Conservation (phyloP, 495 filamentous ascomycete species). For the Neurospora africana region DNA sequence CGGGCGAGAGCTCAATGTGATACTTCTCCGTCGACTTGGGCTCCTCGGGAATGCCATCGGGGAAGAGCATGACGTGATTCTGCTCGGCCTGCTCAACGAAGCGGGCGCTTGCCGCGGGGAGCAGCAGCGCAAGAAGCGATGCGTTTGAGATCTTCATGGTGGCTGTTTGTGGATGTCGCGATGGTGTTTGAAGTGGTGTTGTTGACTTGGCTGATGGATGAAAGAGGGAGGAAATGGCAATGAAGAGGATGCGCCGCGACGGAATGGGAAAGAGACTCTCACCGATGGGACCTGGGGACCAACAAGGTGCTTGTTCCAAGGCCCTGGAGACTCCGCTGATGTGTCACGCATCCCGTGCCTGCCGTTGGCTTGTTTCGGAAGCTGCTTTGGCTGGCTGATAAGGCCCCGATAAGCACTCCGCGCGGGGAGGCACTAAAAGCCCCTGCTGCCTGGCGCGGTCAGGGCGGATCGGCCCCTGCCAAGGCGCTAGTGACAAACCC, state of each 20-base stretch:
- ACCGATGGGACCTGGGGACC: background rate
- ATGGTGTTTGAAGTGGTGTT: background rate
- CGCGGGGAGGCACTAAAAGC: background rate
- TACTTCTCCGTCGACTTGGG: slow-evolving; percentile 44
- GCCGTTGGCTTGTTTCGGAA: background rate
- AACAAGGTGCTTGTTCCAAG: background rate
- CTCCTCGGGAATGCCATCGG: slow-evolving; percentile 19
- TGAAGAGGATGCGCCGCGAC: background rate
- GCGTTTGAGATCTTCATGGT: slow-evolving; percentile 36
- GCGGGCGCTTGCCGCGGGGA: slow-evolving; percentile 39
- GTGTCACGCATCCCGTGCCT: background rate
- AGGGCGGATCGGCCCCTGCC: background rate
- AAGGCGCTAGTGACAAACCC: background rate
- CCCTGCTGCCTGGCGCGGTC: background rate
- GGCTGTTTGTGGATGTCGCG: background rate
- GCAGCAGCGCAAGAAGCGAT: slow-evolving; percentile 34
- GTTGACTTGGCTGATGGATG: background rate
- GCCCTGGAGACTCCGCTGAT: background rate
- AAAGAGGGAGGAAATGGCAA: background rate
- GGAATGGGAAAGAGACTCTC: background rate
- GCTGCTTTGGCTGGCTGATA: background rate
- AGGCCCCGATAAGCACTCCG: background rate
- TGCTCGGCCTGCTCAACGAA: slow-evolving; percentile 40
- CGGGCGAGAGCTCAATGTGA: slow-evolving; percentile 81
- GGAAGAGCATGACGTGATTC: slow-evolving; percentile 27